These are phyloP conservation scores for Wallacemonas sp. DNA, from an alignment of 208 protist genomes.

Conservation along the genomic window DNA sequence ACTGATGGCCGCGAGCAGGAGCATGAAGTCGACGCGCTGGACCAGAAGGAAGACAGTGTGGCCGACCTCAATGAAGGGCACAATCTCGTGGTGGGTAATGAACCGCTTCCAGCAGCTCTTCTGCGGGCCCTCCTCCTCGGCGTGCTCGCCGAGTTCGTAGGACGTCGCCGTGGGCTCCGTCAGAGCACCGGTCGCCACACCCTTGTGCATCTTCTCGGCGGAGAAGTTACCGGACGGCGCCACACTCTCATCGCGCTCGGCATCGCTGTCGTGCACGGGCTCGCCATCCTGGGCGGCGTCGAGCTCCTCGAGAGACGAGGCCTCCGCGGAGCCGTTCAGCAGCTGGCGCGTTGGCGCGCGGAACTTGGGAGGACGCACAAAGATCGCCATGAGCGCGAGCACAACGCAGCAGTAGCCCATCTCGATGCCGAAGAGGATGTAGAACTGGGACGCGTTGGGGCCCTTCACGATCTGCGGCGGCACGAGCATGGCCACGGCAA, in stretches of 20 bases:
- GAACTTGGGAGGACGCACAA: constrained; percentile 48
- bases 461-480: constrained; percentile 61
- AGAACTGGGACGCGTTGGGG: constrained; percentile 40
- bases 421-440: constrained; percentile 58
- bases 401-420: constrained; percentile 49
- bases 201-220: background rate
- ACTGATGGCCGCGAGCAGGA: constrained; percentile 61
- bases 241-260: constrained; percentile 6
- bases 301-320: background rate
- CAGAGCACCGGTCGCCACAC: background rate
- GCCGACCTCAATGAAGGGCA: constrained; percentile 44
- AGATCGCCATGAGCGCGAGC: constrained; percentile 44
- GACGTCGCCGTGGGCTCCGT: constrained; percentile 15
- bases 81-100: constrained; percentile 26
- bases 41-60: constrained; percentile 41
- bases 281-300: background rate
- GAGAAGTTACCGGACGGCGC: background rate
- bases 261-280: background rate
- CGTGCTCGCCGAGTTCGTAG: constrained; percentile 1
- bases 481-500: constrained; percentile 58
- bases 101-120: constrained; percentile 17
- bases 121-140: background rate
- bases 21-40: constrained; percentile 51
- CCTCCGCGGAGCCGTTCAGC: background rate
- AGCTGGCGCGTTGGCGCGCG: constrained; percentile 30